Percentiles rank a stretch among this genome's conserved stretches.
Evolutionary conservation across 2,329 filamentous ascomycete species (phyloP).

Genomic region (Calonectria naviculata): DNA sequence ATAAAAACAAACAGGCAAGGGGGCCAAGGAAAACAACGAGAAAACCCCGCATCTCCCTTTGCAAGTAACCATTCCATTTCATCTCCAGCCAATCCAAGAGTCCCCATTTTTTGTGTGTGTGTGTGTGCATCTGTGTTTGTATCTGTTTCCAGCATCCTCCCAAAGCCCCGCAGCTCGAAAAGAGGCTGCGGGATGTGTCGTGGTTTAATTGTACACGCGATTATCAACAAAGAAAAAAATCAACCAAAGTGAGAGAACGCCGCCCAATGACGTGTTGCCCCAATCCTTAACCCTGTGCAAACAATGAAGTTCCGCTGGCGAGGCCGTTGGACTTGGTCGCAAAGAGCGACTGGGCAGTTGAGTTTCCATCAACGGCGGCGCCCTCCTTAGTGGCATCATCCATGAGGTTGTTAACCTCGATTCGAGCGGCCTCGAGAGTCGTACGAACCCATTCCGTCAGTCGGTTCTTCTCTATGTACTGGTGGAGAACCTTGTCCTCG

Average conservation of each 20-base stretch:
- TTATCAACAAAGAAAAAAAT: constrained; percentile 18
- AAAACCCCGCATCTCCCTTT: constrained; percentile 5
- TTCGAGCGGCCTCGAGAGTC: constrained; percentile 51
- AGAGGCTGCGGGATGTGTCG: not conserved
- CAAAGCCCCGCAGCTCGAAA: not conserved
- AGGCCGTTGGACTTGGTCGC: constrained; percentile 21
- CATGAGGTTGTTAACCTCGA: constrained; percentile 44
- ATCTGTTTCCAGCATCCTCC: constrained; percentile 14
- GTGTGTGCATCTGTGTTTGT: constrained; percentile 15
- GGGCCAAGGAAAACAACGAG: not conserved
- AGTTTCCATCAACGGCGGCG: constrained; percentile 12
- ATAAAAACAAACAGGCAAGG: constrained; percentile 16
- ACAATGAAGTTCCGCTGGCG: constrained; percentile 14
- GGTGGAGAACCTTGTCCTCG: constrained; percentile 75
- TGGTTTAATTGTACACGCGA: constrained; percentile 26
- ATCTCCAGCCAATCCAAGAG: constrained; percentile 28
- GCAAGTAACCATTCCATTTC: constrained; percentile 17
- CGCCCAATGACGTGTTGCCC: constrained; percentile 17
- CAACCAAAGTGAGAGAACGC: constrained; percentile 18
- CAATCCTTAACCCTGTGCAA: constrained; percentile 18
- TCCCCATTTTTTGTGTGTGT: constrained; percentile 23
- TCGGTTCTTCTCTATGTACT: constrained; percentile 74
- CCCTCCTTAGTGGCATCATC: constrained; percentile 44
- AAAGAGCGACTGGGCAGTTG: constrained; percentile 34
- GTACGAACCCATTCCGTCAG: constrained; percentile 74